These are phyloP conservation scores for Trametes meyenii DNA, from an alignment of 768 basidiomycete species.

Conservation along the genomic window DNA sequence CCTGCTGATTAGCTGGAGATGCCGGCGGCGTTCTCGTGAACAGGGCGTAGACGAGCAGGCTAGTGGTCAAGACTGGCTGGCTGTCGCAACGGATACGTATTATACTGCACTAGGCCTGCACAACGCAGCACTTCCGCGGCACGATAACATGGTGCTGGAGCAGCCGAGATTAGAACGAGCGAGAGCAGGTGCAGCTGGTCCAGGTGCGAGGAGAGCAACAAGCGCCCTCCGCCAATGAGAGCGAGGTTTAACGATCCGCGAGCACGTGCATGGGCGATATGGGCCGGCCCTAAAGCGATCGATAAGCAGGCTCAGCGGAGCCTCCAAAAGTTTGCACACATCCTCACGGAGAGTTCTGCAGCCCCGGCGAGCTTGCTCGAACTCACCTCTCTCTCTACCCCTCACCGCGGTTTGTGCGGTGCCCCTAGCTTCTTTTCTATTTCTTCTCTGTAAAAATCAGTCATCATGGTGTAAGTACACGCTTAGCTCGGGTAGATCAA, in stretches of 20 bases:
- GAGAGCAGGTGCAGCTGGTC: background rate
- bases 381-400: constrained; percentile 23
- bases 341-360: constrained; percentile 30
- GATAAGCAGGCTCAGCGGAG: constrained; percentile 39
- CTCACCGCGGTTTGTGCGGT: constrained; percentile 13
- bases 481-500: constrained; percentile 10
- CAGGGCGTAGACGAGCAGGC: background rate
- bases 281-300: constrained; percentile 52
- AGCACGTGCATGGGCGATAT: constrained; percentile 13
- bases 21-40: background rate
- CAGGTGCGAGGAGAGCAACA: background rate
- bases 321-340: constrained; percentile 31
- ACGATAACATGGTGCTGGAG: background rate
- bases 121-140: background rate
- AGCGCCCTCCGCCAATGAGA: constrained; percentile 3
- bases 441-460: constrained; percentile 46
- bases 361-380: constrained; percentile 36
- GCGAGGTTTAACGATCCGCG: background rate
- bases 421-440: constrained; percentile 23
- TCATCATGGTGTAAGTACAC: constrained; percentile 79
- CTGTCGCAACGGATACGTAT: background rate
- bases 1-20: background rate
- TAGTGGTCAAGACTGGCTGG: background rate
- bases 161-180: constrained; percentile 6
- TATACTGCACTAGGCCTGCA: background rate